Evolutionary conservation across 148 eudicot species (phyloP).

Genomic region (Arctostaphylos glauca): DNA sequence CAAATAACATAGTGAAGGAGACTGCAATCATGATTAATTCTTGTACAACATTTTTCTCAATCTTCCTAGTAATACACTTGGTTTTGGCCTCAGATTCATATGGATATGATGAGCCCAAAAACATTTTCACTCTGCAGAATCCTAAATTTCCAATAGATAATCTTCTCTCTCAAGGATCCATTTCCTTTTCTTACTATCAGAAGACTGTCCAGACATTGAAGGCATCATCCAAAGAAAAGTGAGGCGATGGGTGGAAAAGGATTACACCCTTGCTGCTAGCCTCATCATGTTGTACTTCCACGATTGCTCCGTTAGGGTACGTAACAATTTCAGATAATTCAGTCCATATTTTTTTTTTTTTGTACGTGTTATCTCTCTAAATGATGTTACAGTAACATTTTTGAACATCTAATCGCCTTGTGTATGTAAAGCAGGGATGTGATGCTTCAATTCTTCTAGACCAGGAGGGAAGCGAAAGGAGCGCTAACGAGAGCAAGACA

Average conservation of each 20-base stretch:
- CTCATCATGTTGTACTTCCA: slow-evolving; percentile 71
- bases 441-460: slow-evolving; percentile 69
- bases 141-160: too few relatives aligned
- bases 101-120: background rate
- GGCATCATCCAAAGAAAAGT: slow-evolving; percentile 48
- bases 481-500: slow-evolving; percentile 54
- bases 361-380: too few relatives aligned
- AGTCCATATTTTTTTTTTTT: too few relatives aligned
- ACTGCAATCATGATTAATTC: slow-evolving; percentile 17
- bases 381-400: too few relatives aligned
- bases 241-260: slow-evolving; percentile 37
- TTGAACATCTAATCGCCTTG: background rate
- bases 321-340: too few relatives aligned
- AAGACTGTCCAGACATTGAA: too few relatives aligned
- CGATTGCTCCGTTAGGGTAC: slow-evolving; percentile 40
- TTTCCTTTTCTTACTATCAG: too few relatives aligned
- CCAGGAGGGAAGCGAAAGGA: slow-evolving; percentile 52
- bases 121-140: too few relatives aligned
- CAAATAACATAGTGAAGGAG: background rate
- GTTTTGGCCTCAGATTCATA: slow-evolving; percentile 17
- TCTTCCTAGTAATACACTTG: slow-evolving; percentile 18
- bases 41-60: slow-evolving; percentile 7
- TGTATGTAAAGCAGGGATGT: slow-evolving; percentile 50
- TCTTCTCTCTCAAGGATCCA: too few relatives aligned
- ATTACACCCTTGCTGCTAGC: slow-evolving; percentile 58